Evolutionary conservation across 2,329 filamentous ascomycete genomes (phyloP).

Genomic region (Xylaria hypoxylon): DNA sequence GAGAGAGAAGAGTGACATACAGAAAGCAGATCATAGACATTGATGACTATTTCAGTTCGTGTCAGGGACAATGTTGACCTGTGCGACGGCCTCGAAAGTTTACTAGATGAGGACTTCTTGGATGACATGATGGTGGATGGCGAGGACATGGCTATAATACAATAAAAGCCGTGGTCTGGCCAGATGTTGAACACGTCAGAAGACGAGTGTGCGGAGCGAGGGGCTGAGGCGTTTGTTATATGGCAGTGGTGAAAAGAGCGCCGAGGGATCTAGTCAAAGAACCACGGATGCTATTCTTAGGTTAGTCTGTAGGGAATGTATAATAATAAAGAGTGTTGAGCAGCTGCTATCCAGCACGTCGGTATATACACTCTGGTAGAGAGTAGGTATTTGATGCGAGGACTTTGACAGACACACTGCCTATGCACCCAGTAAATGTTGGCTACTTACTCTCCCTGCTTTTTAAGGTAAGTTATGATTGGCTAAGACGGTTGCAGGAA

Average conservation of each 20-base stretch:
- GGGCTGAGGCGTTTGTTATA: conserved; percentile 12
- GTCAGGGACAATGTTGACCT: conserved; percentile 75
- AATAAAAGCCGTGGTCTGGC: neutral
- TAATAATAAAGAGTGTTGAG: neutral
- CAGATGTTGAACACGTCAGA: neutral
- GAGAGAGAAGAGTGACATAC: conserved; percentile 57
- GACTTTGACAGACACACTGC: conserved; percentile 2
- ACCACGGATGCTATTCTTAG: conserved; percentile 12
- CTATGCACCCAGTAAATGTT: neutral
- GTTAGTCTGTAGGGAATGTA: neutral
- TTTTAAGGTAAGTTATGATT: conserved; percentile 4
- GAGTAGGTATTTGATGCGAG: neutral
- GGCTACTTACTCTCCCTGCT: neutral
- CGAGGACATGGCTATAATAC: conserved; percentile 39
- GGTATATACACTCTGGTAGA: no score
- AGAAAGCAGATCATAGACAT: conserved; percentile 82
- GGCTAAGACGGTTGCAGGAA: conserved; percentile 6
- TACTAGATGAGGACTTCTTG: conserved; percentile 56
- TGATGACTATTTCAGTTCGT: conserved; percentile 79
- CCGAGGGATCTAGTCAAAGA: conserved; percentile 3
- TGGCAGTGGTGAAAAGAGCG: neutral
- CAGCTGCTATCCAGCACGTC: neutral
- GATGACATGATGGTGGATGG: conserved; percentile 55
- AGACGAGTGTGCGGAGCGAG: conserved; percentile 6
- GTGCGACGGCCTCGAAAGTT: conserved; percentile 59